Evolutionary conservation across 371 early-diverging fungal species (phyloP), one percentile per base, ranked within the genome.

Genomic region (Choanephora cucurbitarum): DNA sequence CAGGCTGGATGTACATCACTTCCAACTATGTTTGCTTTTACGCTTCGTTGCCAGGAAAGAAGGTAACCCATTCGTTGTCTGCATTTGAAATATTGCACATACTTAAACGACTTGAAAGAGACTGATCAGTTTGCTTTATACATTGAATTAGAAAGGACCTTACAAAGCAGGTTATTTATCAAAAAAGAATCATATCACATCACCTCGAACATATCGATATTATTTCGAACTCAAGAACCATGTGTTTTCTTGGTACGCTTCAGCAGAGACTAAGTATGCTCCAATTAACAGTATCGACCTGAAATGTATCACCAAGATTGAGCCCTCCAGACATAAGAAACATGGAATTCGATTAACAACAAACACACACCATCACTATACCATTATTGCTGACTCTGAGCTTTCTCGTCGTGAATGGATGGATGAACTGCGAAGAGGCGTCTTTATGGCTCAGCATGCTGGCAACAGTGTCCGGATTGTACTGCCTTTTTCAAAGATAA

Each of bases 1-100:
- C 83, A n/a, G 92, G 91, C 7, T 77, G 80, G 63, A 63, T 92
- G 72, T 92, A 83, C 56, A 49, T 92, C 19, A 88, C 88, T 1
- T 66, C 80, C 13, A 59, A 69, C 9, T 79, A 80, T 52, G 57
- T 91, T 11, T 86, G 88, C 42, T 92, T 90, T 61, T 85, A 87
- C 61, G 86, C 89, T 41, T 65, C 79, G 8, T 69, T 92, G n/a
- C 87, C 85, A 1, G 40, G 65, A 7, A 71, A 73, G 55, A 62
- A 74, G 55, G 81, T 80, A 72, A 44, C n/a, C n/a, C n/a, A n/a
- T n/a, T n/a, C n/a, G n/a, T n/a, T n/a, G n/a, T n/a, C n/a, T n/a
- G n/a, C n/a, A n/a, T n/a, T n/a, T n/a, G n/a, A n/a, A n/a, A n/a
- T n/a, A n/a, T n/a, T n/a, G n/a, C n/a, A n/a, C n/a, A n/a, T n/a